A percentile compares a stretch with the other conserved stretches of the same genome.
Conservation (phyloP, 495 filamentous ascomycete species). For the Xylaria telfairii region DNA sequence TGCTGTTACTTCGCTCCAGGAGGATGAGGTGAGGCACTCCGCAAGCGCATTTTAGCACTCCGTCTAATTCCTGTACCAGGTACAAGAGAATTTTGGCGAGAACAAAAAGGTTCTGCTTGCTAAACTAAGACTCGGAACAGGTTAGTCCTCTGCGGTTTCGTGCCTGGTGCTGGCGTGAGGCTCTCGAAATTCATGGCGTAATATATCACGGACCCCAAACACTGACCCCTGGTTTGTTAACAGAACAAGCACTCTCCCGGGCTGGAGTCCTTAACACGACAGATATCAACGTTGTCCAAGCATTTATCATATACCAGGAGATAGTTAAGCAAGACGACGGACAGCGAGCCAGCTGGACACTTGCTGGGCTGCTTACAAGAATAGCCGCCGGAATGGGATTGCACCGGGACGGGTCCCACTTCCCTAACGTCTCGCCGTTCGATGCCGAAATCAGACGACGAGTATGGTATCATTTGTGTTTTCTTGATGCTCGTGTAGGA, state of each 20-base stretch:
- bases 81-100: slow-evolving; percentile 8
- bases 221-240: neutral
- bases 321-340: slow-evolving; percentile 8
- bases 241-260: slow-evolving; percentile 16
- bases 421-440: slow-evolving; percentile 39
- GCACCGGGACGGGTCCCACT: slow-evolving; percentile 25
- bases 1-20: slow-evolving; percentile 16
- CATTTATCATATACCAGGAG: slow-evolving; percentile 12
- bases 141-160: neutral
- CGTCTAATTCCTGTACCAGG: neutral
- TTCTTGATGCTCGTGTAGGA: slow-evolving; percentile 18
- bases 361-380: slow-evolving; percentile 21
- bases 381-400: slow-evolving; percentile 23
- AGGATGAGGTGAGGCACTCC: neutral
- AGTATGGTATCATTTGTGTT: slow-evolving; percentile 46
- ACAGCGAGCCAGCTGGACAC: slow-evolving; percentile 14
- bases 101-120: neutral
- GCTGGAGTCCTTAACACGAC: slow-evolving; percentile 20
- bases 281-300: slow-evolving; percentile 20
- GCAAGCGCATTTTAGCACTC: neutral
- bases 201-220: neutral
- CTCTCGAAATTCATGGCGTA: neutral
- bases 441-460: slow-evolving; percentile 60
- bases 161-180: too few relatives aligned
- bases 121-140: slow-evolving; percentile 2